These are phyloP conservation scores for Trypanosoma congolense DNA, from an alignment of 208 protist species.

Conservation along the genomic window DNA sequence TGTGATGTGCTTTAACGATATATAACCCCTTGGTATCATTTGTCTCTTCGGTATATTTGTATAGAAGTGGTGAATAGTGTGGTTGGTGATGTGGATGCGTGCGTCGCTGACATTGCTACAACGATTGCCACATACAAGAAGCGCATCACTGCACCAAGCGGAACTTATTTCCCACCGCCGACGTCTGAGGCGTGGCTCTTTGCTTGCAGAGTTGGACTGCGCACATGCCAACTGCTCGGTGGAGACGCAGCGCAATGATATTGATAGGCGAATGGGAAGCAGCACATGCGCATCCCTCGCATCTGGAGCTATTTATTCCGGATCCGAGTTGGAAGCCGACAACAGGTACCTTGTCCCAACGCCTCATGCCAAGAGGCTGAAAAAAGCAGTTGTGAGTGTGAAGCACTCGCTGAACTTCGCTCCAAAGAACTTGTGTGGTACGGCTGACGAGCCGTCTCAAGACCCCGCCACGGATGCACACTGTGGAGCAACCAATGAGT, in stretches of 20 bases:
- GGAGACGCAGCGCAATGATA: not conserved
- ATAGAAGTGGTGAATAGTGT: not conserved
- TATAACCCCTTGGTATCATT: no score
- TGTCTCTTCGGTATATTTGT: no score
- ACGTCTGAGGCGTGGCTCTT: constrained; percentile 9
- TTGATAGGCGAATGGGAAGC: not conserved
- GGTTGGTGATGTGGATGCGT: not conserved
- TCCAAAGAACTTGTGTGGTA: not conserved
- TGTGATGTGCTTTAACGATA: no score
- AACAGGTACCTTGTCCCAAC: constrained; percentile 24
- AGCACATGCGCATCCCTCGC: not conserved
- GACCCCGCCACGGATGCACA: not conserved
- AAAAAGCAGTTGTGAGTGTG: constrained; percentile 18
- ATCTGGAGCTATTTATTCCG: not conserved
- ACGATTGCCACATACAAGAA: not conserved
- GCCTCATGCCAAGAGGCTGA: constrained; percentile 17
- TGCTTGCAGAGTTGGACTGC: constrained; percentile 19
- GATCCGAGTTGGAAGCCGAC: not conserved
- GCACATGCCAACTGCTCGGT: not conserved
- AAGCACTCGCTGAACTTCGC: not conserved
- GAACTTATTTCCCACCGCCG: not conserved
- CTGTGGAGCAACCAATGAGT: not conserved
- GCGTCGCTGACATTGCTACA: not conserved
- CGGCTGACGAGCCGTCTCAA: not conserved
- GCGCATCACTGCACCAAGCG: not conserved